A percentile compares a stretch with the other conserved stretches of the same genome.
phyloP scores from a whole-genome alignment of 768 basidiomycete species.

The Mycena haematopus region DNA sequence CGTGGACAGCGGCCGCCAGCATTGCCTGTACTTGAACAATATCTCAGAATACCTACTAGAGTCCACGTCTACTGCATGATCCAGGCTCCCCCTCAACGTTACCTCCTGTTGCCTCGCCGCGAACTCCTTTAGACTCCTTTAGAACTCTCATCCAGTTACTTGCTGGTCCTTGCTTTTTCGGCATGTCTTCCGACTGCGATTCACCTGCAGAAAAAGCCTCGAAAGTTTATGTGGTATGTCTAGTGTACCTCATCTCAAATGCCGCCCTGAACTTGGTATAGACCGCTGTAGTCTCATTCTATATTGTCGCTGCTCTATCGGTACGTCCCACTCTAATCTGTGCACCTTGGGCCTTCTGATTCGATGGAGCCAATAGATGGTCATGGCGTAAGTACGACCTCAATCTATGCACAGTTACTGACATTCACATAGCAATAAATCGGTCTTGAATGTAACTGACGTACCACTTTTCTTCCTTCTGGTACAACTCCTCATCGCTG shows the following conservation, averaged over 20 bases:
- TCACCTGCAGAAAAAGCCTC: conserved; percentile 31
- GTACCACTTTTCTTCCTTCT: conserved; percentile 74
- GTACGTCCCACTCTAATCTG: conserved; percentile 44
- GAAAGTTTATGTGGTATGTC: conserved; percentile 39
- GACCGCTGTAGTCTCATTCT: conserved; percentile 65
- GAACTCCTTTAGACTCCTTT: too few relatives aligned
- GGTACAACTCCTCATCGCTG: conserved; percentile 66
- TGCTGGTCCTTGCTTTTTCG: background rate
- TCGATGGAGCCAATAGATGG: conserved; percentile 3
- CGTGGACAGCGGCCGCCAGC: too few relatives aligned
- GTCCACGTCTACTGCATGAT: too few relatives aligned
- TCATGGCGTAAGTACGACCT: conserved; percentile 17
- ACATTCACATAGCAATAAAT: conserved; percentile 59
- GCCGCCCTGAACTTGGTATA: conserved; percentile 33
- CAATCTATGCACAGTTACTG: background rate
- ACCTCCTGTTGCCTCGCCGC: too few relatives aligned
- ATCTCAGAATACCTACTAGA: too few relatives aligned
- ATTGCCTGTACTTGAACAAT: too few relatives aligned
- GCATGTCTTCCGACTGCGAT: conserved; percentile 18
- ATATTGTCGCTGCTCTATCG: conserved; percentile 67
- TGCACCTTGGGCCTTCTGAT: conserved; percentile 14
- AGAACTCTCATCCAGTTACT: too few relatives aligned
- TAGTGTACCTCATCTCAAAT: background rate
- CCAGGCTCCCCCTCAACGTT: too few relatives aligned
- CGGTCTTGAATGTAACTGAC: conserved; percentile 64